A percentile compares a stretch with the other conserved stretches of the same genome.
Conservation (phyloP, 768 basidiomycete genomes). For the Exidia glandulosa region DNA sequence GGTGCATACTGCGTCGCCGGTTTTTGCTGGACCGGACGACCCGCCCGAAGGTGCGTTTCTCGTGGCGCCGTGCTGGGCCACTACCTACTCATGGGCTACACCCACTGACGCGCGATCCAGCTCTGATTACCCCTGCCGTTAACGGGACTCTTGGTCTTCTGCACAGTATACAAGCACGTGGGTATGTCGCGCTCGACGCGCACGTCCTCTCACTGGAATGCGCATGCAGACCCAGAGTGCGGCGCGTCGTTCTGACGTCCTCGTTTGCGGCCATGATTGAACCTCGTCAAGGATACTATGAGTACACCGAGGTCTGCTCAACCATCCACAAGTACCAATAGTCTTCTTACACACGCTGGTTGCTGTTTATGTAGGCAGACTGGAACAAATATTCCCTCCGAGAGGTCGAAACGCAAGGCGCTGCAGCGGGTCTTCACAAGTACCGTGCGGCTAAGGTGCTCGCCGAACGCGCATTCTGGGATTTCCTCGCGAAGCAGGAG, state of each 20-base stretch:
- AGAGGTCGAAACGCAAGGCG: constrained; percentile 20
- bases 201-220: constrained; percentile 7
- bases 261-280: constrained; percentile 41
- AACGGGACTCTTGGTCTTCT: neutral
- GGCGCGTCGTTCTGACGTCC: constrained; percentile 60
- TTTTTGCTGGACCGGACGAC: constrained; percentile 37
- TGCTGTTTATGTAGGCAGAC: constrained; percentile 13
- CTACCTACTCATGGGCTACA: neutral
- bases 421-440: constrained; percentile 9
- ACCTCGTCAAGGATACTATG: neutral
- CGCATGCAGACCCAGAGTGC: too few relatives aligned
- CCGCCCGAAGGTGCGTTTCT: constrained; percentile 23
- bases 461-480: constrained; percentile 21
- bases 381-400: constrained; percentile 20
- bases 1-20: constrained; percentile 55
- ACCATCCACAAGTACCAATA: too few relatives aligned
- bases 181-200: neutral
- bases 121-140: constrained; percentile 21
- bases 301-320: neutral
- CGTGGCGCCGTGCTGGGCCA: neutral
- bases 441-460: constrained; percentile 20
- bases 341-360: neutral
- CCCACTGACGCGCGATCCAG: too few relatives aligned
- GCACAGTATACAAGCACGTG: neutral
- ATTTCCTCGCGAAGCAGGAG: constrained; percentile 21